Percentiles rank a stretch among this genome's conserved stretches.
Evolutionary conservation across 73 alveolate species (phyloP).

Genomic region (Paramecium pentaurelia): DNA sequence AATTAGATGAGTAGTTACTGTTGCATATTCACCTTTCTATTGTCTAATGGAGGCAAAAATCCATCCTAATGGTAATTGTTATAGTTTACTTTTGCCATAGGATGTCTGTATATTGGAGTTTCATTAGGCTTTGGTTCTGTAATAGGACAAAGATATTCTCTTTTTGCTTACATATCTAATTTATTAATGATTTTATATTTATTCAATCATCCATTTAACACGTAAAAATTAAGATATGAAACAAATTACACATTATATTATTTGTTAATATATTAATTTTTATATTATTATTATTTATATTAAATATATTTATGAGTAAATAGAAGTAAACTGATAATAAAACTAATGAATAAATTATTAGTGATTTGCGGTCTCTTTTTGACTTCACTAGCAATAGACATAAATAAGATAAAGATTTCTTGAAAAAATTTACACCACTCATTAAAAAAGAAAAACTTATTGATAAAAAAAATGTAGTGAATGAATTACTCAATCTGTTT

Average conservation of each 20-base stretch:
- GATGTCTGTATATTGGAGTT: constrained; percentile 72
- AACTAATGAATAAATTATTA: constrained; percentile 6
- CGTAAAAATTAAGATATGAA: neutral
- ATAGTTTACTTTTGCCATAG: neutral
- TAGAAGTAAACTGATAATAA: constrained; percentile 9
- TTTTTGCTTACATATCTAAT: neutral
- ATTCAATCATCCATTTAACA: neutral
- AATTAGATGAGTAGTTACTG: neutral
- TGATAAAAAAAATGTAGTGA: neutral
- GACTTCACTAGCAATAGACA: neutral
- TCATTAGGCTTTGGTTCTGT: constrained; percentile 6
- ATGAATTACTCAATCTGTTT: neutral
- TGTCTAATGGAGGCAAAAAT: neutral
- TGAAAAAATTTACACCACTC: neutral
- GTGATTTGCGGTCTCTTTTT: constrained; percentile 25
- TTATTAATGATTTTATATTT: neutral
- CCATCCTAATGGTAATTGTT: neutral
- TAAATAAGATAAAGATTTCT: neutral
- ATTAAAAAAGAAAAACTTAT: neutral
- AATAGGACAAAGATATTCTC: constrained; percentile 2
- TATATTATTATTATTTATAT: neutral
- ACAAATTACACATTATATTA: neutral
- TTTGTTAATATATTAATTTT: neutral
- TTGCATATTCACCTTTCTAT: neutral
- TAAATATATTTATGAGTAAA: neutral